These are phyloP conservation scores for Coemansia biformis DNA, from an alignment of 192 early-diverging fungal species.

Conservation along the genomic window DNA sequence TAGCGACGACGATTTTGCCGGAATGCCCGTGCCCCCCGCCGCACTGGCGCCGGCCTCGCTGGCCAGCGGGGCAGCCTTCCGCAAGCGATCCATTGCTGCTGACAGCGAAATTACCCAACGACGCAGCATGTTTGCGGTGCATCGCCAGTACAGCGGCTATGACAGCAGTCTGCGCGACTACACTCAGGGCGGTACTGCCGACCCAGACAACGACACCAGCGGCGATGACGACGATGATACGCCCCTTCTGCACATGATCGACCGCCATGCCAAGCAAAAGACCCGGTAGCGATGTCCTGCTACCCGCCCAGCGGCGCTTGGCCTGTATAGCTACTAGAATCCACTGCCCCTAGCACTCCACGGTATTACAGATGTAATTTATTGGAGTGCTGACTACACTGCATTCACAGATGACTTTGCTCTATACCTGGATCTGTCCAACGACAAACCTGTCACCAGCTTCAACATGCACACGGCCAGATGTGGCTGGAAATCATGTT, in stretches of 20 bases:
- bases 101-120: slow-evolving; percentile 15
- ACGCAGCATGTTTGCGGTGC: slow-evolving; percentile 33
- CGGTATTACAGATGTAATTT: too few species aligned
- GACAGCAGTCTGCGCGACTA: slow-evolving; percentile 21
- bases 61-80: slow-evolving; percentile 19
- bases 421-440: too few species aligned
- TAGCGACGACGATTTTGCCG: slow-evolving; percentile 43
- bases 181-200: slow-evolving; percentile 5
- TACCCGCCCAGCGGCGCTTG: too few species aligned
- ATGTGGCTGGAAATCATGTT: too few species aligned
- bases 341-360: too few species aligned
- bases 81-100: slow-evolving; percentile 7
- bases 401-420: too few species aligned
- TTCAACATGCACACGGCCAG: too few species aligned
- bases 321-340: too few species aligned
- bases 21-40: slow-evolving; percentile 8
- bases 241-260: slow-evolving; percentile 33
- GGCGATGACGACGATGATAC: slow-evolving; percentile 36
- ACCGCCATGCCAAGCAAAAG: slow-evolving; percentile 9
- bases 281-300: slow-evolving; percentile 2
- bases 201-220: background rate
- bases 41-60: slow-evolving; percentile 3
- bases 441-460: too few species aligned
- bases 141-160: slow-evolving; percentile 15
- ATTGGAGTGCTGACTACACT: too few species aligned